Evolutionary conservation across 1,284 basidiomycete genomes (phyloP), one percentile per base, ranked within the genome.

Genomic region (Cryptococcus sp.): DNA sequence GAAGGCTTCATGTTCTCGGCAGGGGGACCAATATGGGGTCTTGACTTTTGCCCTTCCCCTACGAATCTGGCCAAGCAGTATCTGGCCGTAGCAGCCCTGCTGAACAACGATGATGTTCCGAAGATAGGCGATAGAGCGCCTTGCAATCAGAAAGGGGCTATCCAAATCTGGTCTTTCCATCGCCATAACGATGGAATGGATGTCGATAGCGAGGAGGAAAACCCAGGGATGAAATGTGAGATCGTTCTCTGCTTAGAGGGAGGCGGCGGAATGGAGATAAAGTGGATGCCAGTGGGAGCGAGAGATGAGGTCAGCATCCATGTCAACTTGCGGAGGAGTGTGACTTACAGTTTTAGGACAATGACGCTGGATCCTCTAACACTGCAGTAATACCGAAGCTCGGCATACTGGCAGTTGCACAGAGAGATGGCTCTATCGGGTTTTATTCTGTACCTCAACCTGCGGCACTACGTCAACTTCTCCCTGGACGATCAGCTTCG

Each of bases 221-320:
- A 41, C 10, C 10, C 10, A 10, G 38, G n/a, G 10, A 41, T 41
- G 38, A n/a, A 10, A 10, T 75, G 74, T 56, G 70, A 71, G 58
- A 47, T 75, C 46, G 67, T 76, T 0, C 64, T 95, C 0, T 92
- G 90, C 62, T 62, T 90, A 4, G 85, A 90, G 15, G 81, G 81
- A 32, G 89, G 90, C 0, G 82, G 86, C 4, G 87, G 85, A 4
- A 82, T 84, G 61, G 85, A 89, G 51, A 68, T 92, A 14, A 89
- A 86, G 73, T 96, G 92, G 91, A 93, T 90, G 75, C 92, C 91
- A 3, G 70, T 90, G 38, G 90, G 90, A 0, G 83, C 85, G 15
- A 83, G 89, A 65, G 89, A 91, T 65, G 56, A 72, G 49, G 79
- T 77, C 45, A 62, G 74, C n/a, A 50, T 34, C 2, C 23, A 11